phyloP scores from a whole-genome alignment of 495 filamentous ascomycete genomes.

The Xylaria curta region DNA sequence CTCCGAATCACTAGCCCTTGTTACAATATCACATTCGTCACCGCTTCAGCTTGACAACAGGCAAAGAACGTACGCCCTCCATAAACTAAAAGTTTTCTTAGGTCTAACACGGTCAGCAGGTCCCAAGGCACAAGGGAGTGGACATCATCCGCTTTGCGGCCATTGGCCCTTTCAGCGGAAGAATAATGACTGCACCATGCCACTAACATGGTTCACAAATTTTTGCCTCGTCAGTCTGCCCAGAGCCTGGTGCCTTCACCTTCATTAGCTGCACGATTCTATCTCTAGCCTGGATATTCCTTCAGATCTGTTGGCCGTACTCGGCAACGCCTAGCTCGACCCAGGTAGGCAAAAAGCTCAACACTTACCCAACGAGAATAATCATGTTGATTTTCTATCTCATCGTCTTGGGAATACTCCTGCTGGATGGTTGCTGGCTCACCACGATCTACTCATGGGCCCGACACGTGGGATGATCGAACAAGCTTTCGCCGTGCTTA shows the following conservation, averaged over 20 bases:
- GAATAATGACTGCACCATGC: not conserved
- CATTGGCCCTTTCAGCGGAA: not conserved
- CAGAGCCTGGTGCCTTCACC: not conserved
- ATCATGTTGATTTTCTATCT: not conserved
- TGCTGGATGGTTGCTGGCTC: not conserved
- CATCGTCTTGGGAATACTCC: not conserved
- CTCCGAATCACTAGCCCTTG: too few species aligned
- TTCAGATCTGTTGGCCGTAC: not conserved
- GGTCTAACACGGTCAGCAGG: too few species aligned
- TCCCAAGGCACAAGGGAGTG: too few species aligned
- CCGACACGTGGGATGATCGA: not conserved
- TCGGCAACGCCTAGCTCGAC: not conserved
- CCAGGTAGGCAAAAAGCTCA: not conserved
- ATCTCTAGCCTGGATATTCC: not conserved
- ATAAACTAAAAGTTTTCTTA: too few species aligned
- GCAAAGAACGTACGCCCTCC: too few species aligned
- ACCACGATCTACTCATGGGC: not conserved
- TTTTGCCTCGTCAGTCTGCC: not conserved
- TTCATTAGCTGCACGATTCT: not conserved
- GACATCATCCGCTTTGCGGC: too few species aligned
- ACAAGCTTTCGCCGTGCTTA: not conserved
- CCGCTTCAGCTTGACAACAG: too few species aligned
- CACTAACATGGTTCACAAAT: not conserved
- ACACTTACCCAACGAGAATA: not conserved
- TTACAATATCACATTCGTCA: too few species aligned